A percentile compares a stretch with the other conserved stretches of the same genome.
Evolutionary conservation across 371 early-diverging fungal species (phyloP).

Genomic region (Apophysomyces ossiformis): DNA sequence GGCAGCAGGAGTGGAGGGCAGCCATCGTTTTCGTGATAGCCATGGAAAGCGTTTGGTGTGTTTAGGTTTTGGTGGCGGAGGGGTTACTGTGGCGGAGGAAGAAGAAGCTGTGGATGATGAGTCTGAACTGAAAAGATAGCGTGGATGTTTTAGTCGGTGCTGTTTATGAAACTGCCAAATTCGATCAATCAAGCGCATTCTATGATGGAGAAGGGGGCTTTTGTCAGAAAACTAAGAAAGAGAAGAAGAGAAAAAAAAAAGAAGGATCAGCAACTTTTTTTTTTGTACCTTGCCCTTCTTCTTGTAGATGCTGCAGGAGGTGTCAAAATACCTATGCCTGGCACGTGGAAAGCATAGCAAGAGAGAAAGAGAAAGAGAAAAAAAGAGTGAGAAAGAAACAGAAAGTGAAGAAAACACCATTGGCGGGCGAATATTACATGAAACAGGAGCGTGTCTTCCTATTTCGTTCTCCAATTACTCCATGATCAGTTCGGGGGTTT

Average conservation of each 20-base stretch:
- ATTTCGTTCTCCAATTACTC: too few species aligned
- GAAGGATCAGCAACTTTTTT: background rate
- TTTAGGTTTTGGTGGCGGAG: constrained; percentile 4
- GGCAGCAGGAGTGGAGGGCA: background rate
- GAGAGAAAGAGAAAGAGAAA: background rate
- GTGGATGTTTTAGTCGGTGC: background rate
- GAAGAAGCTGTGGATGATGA: background rate
- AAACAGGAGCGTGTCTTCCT: too few species aligned
- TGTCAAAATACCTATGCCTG: constrained; percentile 6
- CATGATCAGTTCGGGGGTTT: too few species aligned
- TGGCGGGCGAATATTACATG: too few species aligned
- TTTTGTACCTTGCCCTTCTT: background rate
- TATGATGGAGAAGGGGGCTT: background rate
- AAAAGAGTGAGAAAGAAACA: background rate
- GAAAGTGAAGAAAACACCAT: too few species aligned
- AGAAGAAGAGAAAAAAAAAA: background rate
- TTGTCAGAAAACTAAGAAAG: background rate
- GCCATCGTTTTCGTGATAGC: constrained; percentile 9
- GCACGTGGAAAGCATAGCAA: background rate
- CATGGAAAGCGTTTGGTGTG: background rate
- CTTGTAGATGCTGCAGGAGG: constrained; percentile 5
- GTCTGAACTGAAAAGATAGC: background rate
- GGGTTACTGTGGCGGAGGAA: constrained; percentile 1
- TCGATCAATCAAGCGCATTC: constrained; percentile 1
- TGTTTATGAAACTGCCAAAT: constrained; percentile 6